Evolutionary conservation across 768 basidiomycete genomes (phyloP), one percentile per base, ranked within the genome.

Genomic region (Trametes gibbosa): DNA sequence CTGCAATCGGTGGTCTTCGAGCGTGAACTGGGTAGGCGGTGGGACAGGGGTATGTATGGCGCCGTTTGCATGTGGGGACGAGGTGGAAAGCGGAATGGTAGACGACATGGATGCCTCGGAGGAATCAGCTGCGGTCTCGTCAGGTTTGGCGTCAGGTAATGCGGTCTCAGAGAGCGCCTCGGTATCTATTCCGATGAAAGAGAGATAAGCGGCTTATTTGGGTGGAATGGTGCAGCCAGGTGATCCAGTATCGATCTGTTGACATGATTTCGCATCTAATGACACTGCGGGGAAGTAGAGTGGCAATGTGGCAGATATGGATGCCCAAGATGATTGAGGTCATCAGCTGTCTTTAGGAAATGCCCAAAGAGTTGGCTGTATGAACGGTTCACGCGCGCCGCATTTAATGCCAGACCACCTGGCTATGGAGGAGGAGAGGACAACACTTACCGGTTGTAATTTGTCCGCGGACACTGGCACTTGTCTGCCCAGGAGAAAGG

Each of bases 1-100:
- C 58, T 87, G 83, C 19, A 74, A 71, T 23, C 86, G 75, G 25
- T 84, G 81, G 51, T 92, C 90, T 71, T 92, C 88, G 23, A 85
- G 75, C 0, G 84, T 84, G 47, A 84, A 70, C n/a, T 42, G 51
- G 14, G 79, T 56, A 3, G 72, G 64, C 50, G 62, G 66, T 27
- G 67, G 50, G 2, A 40, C 66, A 58, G 63, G 51, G 8, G 63
- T 58, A 7, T 61, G 62, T 19, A 69, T 51, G 52, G 65, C 39
- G 25, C 54, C 59, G 39, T 51, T 53, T 0, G 48, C 17, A 37
- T 63, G 62, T 3, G 58, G 16, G 7, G 53, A 50, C 4, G 57
- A 50, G 27, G 60, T 57, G 0, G 57, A 47, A 29, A 60, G 46
- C 13, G 59, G 55, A 4, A 56, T 54, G 40, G 55, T 34, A 8